phyloP scores from a whole-genome alignment of 495 filamentous ascomycete genomes.

The Penicillium bialowiezense region DNA sequence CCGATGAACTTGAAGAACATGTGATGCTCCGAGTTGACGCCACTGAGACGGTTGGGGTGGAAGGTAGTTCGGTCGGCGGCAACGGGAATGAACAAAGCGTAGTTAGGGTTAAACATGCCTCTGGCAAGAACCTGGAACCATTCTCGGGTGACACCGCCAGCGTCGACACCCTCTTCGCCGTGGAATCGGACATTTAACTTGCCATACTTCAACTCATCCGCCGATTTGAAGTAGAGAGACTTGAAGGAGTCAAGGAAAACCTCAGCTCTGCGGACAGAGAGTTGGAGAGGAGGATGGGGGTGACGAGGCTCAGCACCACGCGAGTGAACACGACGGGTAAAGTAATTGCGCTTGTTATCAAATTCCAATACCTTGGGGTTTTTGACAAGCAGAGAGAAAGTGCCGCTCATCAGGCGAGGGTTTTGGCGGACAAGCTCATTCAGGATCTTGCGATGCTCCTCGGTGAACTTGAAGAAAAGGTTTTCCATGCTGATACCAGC shows the following conservation, averaged over 20 bases:
- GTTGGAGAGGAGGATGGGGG: slow-evolving; percentile 74
- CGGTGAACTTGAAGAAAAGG: slow-evolving; percentile 97
- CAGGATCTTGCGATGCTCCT: slow-evolving; percentile 95
- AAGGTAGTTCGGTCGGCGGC: slow-evolving; percentile 98
- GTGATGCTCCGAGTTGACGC: slow-evolving; percentile 91
- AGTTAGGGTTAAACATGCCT: slow-evolving; percentile 99
- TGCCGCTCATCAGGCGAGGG: slow-evolving; percentile 96
- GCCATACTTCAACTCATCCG: slow-evolving; percentile 95
- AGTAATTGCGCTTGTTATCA: slow-evolving; percentile 99
- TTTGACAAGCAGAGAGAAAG: slow-evolving; percentile 91
- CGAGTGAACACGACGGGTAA: slow-evolving; percentile 85
- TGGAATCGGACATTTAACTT: slow-evolving; percentile 98
- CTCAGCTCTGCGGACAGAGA: slow-evolving; percentile 86
- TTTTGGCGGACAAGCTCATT: slow-evolving; percentile 97
- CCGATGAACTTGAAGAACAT: slow-evolving; percentile 99
- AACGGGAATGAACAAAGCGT: slow-evolving; percentile 92
- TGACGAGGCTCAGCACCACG: slow-evolving; percentile 64
- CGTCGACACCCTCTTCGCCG: slow-evolving; percentile 96
- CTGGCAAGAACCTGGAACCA: slow-evolving; percentile 98
- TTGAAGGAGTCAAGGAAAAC: slow-evolving; percentile 99
- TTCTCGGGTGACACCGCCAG: slow-evolving; percentile 95
- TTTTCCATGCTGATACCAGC: slow-evolving; percentile 68
- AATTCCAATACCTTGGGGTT: slow-evolving; percentile 99
- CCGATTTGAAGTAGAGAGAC: slow-evolving; percentile 89
- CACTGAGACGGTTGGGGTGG: slow-evolving; percentile 92